Base-by-base conservation (phyloP, 108 stramenopile species). In the Nitzschia putrida region DNA sequence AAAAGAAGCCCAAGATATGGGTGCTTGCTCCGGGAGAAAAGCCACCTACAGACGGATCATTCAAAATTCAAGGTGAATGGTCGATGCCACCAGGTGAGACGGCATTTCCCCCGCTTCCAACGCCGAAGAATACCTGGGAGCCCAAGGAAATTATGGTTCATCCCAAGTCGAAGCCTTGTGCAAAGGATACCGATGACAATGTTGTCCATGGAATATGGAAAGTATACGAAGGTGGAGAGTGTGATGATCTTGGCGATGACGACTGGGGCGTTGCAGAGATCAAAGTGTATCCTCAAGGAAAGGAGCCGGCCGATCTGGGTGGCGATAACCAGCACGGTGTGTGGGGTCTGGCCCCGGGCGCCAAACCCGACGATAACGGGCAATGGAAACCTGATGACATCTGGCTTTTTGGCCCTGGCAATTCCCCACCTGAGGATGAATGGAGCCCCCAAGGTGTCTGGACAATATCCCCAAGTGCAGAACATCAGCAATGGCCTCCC, bases 371-470 rank as follows among this genome's bases (percentile, higher is more conserved):
- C 53, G 24, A 55, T 2, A 37, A 72, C 5, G 71, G 71, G 3
- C 20, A 63, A 29, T 72, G 53, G 52, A 43, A 63, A 12, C 34
- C 71, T 7, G 14, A 42, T 21, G 61, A 64, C 64, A 14, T 72
- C 1, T 64, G 61, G 61, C 54, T 63, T 50, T 72, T 63, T 63
- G 61, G 61, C 5, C 61, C 61, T 0, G 61, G 61, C 8, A 24
- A 63, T 38, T 0, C 61, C n/a, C 61, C 61, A 12, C 51, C 50
- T 29, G 51, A 66, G 21, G 65, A 66, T 26, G 65, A 52, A 2
- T 66, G 65, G 65, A 53, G 21, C 11, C 65, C 52, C n/a, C 65
- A 53, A 66, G 65, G 65, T 16, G 52, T 39, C 10, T 66, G 65
- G 65, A 39, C 37, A 37, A 49, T 38, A n/a, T 34, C 50, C 16